These are phyloP conservation scores for Globisporangium polare DNA, from an alignment of 352 stramenopile genomes.

Conservation along the genomic window DNA sequence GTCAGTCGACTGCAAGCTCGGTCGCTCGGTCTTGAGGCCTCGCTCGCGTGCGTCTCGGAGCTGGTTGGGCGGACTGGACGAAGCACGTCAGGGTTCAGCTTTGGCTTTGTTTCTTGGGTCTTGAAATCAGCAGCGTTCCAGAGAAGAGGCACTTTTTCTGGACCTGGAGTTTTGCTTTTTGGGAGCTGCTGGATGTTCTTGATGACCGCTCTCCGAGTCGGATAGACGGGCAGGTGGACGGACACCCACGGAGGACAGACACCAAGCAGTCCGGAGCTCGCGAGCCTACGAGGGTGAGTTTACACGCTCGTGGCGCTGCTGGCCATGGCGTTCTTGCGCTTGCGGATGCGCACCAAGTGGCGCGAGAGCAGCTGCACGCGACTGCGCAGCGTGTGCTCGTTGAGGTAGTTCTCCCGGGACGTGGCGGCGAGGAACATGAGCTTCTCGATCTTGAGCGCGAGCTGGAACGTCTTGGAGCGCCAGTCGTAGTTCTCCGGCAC, in stretches of 20 bases:
- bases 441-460: conserved; percentile 66
- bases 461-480: conserved; percentile 57
- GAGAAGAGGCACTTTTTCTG: background rate
- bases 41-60: too few species aligned
- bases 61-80: background rate
- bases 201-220: background rate
- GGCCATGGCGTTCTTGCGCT: conserved; percentile 42
- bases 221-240: background rate
- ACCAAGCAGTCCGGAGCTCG: background rate
- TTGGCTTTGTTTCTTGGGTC: too few species aligned
- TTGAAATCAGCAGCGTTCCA: background rate
- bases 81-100: background rate
- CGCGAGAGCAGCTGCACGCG: conserved; percentile 54
- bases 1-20: too few species aligned
- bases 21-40: too few species aligned
- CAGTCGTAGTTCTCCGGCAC: conserved; percentile 66
- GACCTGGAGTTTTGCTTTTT: conserved; percentile 2
- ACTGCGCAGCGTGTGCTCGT: conserved; percentile 48
- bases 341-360: conserved; percentile 50
- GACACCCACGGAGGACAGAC: background rate
- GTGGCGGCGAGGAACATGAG: conserved; percentile 55
- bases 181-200: background rate
- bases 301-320: conserved; percentile 8
- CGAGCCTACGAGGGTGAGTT: background rate
- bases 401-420: conserved; percentile 57